A percentile compares a stretch with the other conserved stretches of the same genome.
phyloP scores from a whole-genome alignment of 2,329 filamentous ascomycete species.

The Trichoderma sp. region DNA sequence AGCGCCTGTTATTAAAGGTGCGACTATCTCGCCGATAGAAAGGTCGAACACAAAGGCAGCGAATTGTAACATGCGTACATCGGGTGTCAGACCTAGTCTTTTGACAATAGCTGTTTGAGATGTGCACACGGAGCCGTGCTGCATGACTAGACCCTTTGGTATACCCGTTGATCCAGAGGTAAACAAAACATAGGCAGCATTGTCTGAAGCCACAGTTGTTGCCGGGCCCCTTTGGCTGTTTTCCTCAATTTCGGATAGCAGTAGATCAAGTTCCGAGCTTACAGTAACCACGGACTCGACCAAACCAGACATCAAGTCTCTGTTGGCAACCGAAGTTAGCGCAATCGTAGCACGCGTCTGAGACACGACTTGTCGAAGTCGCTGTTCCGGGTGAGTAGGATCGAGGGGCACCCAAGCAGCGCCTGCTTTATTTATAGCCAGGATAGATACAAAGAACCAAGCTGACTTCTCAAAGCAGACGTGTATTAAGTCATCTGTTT shows the following conservation, averaged over 20 bases:
- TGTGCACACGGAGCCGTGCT: conserved; percentile 23
- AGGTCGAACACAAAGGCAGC: conserved; percentile 18
- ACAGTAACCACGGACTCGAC: conserved; percentile 8
- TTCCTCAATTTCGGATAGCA: neutral
- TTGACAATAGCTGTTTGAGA: conserved; percentile 18
- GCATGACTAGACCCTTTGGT: conserved; percentile 28
- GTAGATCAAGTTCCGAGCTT: neutral
- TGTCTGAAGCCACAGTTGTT: neutral
- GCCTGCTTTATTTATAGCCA: conserved; percentile 24
- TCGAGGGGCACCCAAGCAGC: conserved; percentile 23
- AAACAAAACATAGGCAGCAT: conserved; percentile 27
- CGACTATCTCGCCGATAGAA: conserved; percentile 14
- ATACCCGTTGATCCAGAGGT: conserved; percentile 29
- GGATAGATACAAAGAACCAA: conserved; percentile 25
- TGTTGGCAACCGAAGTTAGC: neutral
- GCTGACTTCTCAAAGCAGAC: conserved; percentile 21
- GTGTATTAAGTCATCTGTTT: conserved; percentile 8
- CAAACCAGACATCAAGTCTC: neutral
- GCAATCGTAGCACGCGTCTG: conserved; percentile 6
- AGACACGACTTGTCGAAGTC: conserved; percentile 1
- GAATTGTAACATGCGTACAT: conserved; percentile 20
- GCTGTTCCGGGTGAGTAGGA: conserved; percentile 19
- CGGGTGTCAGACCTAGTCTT: neutral
- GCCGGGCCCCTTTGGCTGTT: neutral
- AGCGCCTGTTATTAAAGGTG: conserved; percentile 6